Conservation (phyloP, 169 alveolate species). For the Cryptosporidium baileyi region DNA sequence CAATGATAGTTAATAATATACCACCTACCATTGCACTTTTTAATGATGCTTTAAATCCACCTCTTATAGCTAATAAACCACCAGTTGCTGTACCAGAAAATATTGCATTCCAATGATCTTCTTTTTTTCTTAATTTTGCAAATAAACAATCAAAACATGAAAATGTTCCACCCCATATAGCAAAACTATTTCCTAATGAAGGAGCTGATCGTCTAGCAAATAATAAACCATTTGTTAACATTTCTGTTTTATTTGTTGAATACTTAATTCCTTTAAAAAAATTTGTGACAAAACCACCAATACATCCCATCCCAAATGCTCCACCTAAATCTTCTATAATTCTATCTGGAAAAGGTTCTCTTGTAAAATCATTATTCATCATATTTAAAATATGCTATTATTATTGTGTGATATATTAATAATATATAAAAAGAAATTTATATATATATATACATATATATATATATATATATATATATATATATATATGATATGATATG, state of each 20-base stretch:
- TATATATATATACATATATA: neutral
- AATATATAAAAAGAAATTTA: neutral
- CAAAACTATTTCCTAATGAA: slow-evolving; percentile 92
- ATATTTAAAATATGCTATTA: too few relatives aligned
- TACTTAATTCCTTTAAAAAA: slow-evolving; percentile 91
- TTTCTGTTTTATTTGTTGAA: slow-evolving; percentile 88
- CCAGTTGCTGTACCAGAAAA: slow-evolving; percentile 94
- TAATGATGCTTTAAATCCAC: slow-evolving; percentile 85
- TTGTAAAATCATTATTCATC: slow-evolving; percentile 80
- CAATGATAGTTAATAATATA: slow-evolving; percentile 84
- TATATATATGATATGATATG: too few relatives aligned
- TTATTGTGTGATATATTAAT: too few relatives aligned
- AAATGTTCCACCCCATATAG: slow-evolving; percentile 97
- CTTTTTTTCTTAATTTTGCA: slow-evolving; percentile 89
- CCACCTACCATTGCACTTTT: slow-evolving; percentile 91
- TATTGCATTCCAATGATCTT: slow-evolving; percentile 94
- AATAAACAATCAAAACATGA: slow-evolving; percentile 91
- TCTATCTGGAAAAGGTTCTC: slow-evolving; percentile 96
- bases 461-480: too few relatives aligned
- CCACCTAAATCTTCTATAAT: slow-evolving; percentile 95
- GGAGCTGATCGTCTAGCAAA: slow-evolving; percentile 92
- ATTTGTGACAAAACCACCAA: slow-evolving; percentile 93
- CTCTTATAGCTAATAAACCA: slow-evolving; percentile 90
- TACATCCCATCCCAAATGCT: slow-evolving; percentile 95
- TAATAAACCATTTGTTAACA: slow-evolving; percentile 89